Base-by-base conservation (phyloP, 169 alveolate genomes). In the Babesia divergens region DNA sequence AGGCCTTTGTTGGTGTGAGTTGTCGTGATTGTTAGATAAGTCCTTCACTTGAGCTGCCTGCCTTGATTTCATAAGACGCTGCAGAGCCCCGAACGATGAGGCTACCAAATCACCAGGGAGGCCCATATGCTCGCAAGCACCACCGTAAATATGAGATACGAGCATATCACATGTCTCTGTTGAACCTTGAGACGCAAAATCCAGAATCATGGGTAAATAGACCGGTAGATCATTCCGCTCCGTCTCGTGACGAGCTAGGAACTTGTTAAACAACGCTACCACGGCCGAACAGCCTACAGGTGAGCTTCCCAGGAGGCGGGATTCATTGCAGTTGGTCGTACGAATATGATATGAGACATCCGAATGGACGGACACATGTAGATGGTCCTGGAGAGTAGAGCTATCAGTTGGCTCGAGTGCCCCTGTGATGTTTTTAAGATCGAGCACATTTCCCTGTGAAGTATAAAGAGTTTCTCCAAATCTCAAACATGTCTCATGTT, bases 141-240 rank as follows among this genome's bases (percentile, higher is more conserved):
- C 82, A 20, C 77, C 77, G 49, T 80, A 80, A 13, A 70, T 70
- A 35, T 80, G 66, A 2, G 14, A 6, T 18, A 80, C 83, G 13
- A 69, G 38, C 66, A 80, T 62, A 51, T 80, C 83, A 64, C 76
- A 58, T 11, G 58, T 51, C 22, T 16, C 24, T 51, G 55, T 40
- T 2, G 47, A 1, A 8, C 88, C 88, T 7, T n/a, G 16, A 14
- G 28, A 22, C 22, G 83, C 60, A 53, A 80, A n/a, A 6, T 64
- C 75, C 9, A 28, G 56, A 3, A 80, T 58, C 24, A 69, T 29
- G 24, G 53, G 40, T 18, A 70, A 28, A 2, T 14, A n/a, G 16
- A 2, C 58, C 4, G 54, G 55, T 22, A 16, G n/a, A 1, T 29
- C 6, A 13, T 66, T 49, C 18, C 35, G 16, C 22, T 22, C 28